These are phyloP conservation scores for Torrubiella hemipterigena DNA, from an alignment of 2,329 filamentous ascomycete species.

Conservation along the genomic window DNA sequence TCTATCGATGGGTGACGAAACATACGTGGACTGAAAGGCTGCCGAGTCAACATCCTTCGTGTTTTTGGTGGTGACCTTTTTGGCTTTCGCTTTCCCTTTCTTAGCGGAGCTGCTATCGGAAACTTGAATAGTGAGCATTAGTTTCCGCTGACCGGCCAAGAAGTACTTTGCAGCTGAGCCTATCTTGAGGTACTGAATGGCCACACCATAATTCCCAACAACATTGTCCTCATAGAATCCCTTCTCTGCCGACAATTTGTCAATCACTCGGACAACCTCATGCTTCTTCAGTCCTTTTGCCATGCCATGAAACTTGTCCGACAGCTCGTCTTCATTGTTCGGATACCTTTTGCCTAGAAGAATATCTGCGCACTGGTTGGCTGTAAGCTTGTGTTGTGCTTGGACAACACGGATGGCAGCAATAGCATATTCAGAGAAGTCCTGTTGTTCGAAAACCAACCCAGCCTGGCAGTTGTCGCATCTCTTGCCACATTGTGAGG, in stretches of 20 bases:
- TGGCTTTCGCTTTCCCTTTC: conserved; percentile 5
- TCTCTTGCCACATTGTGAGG: conserved; percentile 55
- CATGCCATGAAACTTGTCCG: conserved; percentile 51
- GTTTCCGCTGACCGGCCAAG: conserved; percentile 28
- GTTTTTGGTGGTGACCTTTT: conserved; percentile 16
- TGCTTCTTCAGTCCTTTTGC: conserved; percentile 60
- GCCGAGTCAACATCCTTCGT: conserved; percentile 21
- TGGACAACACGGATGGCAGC: conserved; percentile 59
- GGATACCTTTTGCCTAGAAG: conserved; percentile 59
- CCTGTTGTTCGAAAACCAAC: conserved; percentile 56
- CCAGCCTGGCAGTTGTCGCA: conserved; percentile 87
- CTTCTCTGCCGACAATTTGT: conserved; percentile 60
- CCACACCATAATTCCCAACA: conserved; percentile 43
- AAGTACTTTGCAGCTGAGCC: conserved; percentile 30
- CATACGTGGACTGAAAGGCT: conserved; percentile 31
- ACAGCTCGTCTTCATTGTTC: conserved; percentile 38
- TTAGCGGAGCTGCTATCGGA: conserved; percentile 11
- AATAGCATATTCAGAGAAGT: conserved; percentile 65
- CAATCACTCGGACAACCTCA: conserved; percentile 76
- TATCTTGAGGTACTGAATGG: conserved; percentile 57
- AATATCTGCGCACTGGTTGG: conserved; percentile 74
- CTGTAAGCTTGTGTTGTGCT: conserved; percentile 50
- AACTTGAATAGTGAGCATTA: conserved; percentile 31
- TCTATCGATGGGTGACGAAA: conserved; percentile 39
- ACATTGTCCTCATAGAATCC: conserved; percentile 59